Evolutionary conservation across 495 filamentous ascomycete genomes (phyloP).

Genomic region (Ramalina intermedia): DNA sequence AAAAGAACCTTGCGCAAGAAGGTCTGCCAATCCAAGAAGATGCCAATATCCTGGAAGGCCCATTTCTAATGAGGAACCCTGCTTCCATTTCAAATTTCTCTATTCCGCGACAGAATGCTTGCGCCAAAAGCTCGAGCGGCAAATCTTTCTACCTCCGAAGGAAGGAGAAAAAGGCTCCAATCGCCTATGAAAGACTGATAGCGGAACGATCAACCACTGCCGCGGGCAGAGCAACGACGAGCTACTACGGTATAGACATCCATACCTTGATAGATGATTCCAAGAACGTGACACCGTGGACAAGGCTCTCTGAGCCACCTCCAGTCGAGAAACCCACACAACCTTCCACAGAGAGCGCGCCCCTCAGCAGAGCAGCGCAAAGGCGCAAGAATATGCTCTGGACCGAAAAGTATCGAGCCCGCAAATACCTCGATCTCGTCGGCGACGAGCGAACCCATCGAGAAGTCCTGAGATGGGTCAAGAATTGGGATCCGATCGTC

Average conservation of each 20-base stretch:
- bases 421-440: conserved; percentile 80
- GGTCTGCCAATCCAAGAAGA: not conserved
- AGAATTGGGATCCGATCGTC: conserved; percentile 83
- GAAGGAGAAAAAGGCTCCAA: conserved; percentile 29
- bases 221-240: conserved; percentile 59
- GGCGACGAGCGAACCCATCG: conserved; percentile 92
- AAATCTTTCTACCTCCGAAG: conserved; percentile 39
- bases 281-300: conserved; percentile 25
- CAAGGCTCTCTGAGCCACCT: not conserved
- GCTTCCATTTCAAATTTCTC: not conserved
- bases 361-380: conserved; percentile 25
- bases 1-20: too few species aligned
- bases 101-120: too few species aligned
- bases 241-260: conserved; percentile 86
- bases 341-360: conserved; percentile 24
- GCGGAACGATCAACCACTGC: conserved; percentile 53
- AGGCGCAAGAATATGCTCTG: conserved; percentile 45
- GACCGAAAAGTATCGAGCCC: conserved; percentile 86
- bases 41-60: conserved; percentile 16
- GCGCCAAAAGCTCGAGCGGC: conserved; percentile 52
- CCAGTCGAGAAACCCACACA: conserved; percentile 19
- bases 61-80: conserved; percentile 1
- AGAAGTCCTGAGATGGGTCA: conserved; percentile 83
- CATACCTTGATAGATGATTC: conserved; percentile 61
- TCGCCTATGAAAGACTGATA: conserved; percentile 54